These are phyloP conservation scores for Prunus yedoensis DNA, from an alignment of 331 rosid genomes.

Conservation along the genomic window DNA sequence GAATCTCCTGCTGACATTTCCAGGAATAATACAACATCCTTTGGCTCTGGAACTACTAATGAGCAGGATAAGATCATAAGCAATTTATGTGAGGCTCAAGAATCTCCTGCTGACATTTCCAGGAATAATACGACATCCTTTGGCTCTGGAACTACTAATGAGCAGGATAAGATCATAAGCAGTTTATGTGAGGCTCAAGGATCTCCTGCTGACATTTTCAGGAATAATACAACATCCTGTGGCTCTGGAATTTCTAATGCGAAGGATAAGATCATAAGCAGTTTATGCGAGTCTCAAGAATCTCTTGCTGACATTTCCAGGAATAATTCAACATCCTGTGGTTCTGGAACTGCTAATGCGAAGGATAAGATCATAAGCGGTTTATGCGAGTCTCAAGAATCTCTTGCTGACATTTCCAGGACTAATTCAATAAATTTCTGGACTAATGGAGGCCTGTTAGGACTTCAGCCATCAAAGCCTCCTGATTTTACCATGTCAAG, in stretches of 20 bases:
- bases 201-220: constrained; percentile 33
- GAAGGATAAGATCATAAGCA: constrained; percentile 31
- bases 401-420: constrained; percentile 30
- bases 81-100: constrained; percentile 38
- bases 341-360: constrained; percentile 27
- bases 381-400: constrained; percentile 41
- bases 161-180: constrained; percentile 31
- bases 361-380: constrained; percentile 33
- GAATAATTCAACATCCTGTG: constrained; percentile 24
- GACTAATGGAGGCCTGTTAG: constrained; percentile 96
- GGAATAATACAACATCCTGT: constrained; percentile 33
- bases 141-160: constrained; percentile 27
- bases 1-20: constrained; percentile 23
- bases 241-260: constrained; percentile 28
- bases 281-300: constrained; percentile 39
- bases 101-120: constrained; percentile 24
- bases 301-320: constrained; percentile 28
- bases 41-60: constrained; percentile 28
- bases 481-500: constrained; percentile 58
- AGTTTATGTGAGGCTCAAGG: constrained; percentile 39
- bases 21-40: constrained; percentile 19
- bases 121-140: constrained; percentile 33
- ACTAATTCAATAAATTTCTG: constrained; percentile 60
- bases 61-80: constrained; percentile 32
- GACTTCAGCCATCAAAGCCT: constrained; percentile 96